Base-by-base conservation (phyloP, 768 basidiomycete species). In the Lyophyllum decastes region DNA sequence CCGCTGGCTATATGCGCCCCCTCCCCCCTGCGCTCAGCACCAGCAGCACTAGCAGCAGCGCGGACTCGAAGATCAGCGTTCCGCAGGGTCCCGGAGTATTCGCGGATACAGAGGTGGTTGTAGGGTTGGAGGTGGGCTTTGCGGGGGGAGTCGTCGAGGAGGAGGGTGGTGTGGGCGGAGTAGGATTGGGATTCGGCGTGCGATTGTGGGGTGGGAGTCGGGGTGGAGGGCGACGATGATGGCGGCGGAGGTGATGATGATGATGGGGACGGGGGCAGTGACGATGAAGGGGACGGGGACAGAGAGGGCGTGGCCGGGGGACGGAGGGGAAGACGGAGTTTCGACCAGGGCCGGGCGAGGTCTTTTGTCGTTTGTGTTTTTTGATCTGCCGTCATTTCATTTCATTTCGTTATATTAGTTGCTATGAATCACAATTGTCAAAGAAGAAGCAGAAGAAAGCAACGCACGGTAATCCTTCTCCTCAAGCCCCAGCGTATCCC, bases 81-180 rank as follows among this genome's bases (percentile, higher is more conserved):
- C 2, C 66, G 57, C 34, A 61, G 34, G 0, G 51, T 35, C 11
- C 49, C 73, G 14, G 78, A 74, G 66, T 92, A 94, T 66, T 92
- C 91, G 10, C 73, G 78, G 61, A 94, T 80, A 65, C 88, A 90
- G 21, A 94, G 72, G 66, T 94, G 92, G 66, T 91, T 94, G 74
- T 82, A 89, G 0, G 92, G 92, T 66, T 94, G 92, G 16, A 88
- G 75, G 26, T 74, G 78, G 0, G 81, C 83, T 61, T 83, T 85
- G 25, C 73, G 72, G 0, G 79, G 88, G 2, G 82, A 83, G 63
- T 85, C 83, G 60, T 83, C 83, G 12, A 85, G 71, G 17, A 85
- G 74, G 14, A 83, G 63, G 0, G 82, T 82, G 2, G 78, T 77
- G 24, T 57, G 70, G 1, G 74, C 77, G 0, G 83, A 85, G 60